Percentiles rank a stretch among this genome's conserved stretches.
Evolutionary conservation across 345 rosid species (phyloP).

Genomic region (Ricinus communis): DNA sequence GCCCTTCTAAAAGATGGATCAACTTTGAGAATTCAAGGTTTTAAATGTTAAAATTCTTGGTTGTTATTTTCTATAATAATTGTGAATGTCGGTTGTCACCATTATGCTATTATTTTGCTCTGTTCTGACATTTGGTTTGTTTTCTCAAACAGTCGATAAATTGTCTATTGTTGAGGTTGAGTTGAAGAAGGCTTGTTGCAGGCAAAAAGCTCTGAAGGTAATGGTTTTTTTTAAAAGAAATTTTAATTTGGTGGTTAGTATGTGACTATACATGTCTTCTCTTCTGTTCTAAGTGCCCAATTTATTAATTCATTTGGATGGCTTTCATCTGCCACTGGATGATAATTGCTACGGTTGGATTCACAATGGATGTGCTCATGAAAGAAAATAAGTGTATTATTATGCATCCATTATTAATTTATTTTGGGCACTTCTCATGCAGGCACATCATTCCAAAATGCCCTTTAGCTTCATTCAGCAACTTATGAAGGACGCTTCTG

Average conservation of each 20-base stretch:
- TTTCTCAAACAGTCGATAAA: constrained; percentile 56
- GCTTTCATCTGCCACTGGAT: not conserved
- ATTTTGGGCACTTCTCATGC: constrained; percentile 18
- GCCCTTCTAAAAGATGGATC: constrained; percentile 59
- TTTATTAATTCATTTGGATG: not conserved
- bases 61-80: constrained; percentile 7
- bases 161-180: constrained; percentile 70
- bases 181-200: constrained; percentile 81
- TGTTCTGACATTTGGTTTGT: constrained; percentile 10
- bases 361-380: not conserved
- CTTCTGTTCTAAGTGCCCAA: not conserved
- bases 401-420: not conserved
- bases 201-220: constrained; percentile 75
- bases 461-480: constrained; percentile 59
- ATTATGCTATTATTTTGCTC: constrained; percentile 7
- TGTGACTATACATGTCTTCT: constrained; percentile 5
- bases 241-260: not conserved
- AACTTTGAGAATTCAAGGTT: constrained; percentile 77
- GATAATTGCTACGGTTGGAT: not conserved
- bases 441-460: constrained; percentile 59
- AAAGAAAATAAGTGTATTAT: not conserved
- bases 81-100: constrained; percentile 6
- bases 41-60: constrained; percentile 17
- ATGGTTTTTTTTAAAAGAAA: constrained; percentile 9
- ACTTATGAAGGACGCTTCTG: constrained; percentile 53